A percentile compares a stretch with the other conserved stretches of the same genome.
These are phyloP conservation scores for Canna indica DNA, from an alignment of 176 grass and related monocot species.

Conservation along the genomic window DNA sequence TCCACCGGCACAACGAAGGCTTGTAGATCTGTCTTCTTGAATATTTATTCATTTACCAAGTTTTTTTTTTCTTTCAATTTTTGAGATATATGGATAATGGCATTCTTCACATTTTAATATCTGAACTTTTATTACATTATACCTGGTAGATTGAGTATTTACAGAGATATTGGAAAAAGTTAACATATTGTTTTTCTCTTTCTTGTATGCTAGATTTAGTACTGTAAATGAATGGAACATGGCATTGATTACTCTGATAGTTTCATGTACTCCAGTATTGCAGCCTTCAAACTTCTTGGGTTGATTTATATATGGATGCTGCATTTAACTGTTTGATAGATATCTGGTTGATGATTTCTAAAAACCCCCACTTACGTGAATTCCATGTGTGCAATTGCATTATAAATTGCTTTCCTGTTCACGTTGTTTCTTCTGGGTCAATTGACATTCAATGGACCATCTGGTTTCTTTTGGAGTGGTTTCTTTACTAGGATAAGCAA, in stretches of 20 bases:
- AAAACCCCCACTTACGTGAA: no score
- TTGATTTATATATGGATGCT: not conserved
- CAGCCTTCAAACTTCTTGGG: not conserved
- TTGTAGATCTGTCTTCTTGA: constrained; percentile 1
- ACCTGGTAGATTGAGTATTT: not conserved
- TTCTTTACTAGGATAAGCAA: no score
- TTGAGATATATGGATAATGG: not conserved
- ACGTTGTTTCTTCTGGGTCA: no score
- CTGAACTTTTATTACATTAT: not conserved
- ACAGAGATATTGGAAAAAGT: not conserved
- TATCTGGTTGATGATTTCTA: no score
- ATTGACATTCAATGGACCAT: no score
- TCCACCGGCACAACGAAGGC: constrained; percentile 86
- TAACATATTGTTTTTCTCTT: no score
- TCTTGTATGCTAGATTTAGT: not conserved
- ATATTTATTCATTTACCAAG: constrained; percentile 1
- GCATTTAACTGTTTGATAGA: not conserved
- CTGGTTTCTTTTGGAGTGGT: no score
- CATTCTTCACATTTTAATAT: not conserved
- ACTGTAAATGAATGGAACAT: not conserved
- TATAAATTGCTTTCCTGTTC: no score
- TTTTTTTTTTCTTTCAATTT: no score
- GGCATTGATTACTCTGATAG: not conserved
- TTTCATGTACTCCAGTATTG: not conserved
- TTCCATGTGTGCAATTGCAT: not conserved